Percentiles rank a stretch among this genome's conserved stretches.
phyloP scores from a whole-genome alignment of 495 filamentous ascomycete species.

The Talaromyces nanjingensis region DNA sequence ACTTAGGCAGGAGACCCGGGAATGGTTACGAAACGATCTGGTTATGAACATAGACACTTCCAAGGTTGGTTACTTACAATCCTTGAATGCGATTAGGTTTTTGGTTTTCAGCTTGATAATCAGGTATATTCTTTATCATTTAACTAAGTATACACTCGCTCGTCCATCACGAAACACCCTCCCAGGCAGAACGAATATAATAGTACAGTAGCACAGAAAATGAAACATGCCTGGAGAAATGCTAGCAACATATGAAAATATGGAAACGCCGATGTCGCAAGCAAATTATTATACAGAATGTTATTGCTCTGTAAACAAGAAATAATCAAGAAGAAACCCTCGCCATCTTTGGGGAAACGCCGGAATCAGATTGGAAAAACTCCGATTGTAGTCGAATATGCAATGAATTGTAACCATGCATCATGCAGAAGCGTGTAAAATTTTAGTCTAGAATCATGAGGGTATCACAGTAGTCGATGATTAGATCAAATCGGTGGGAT shows the following conservation, averaged over 20 bases:
- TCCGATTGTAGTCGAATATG: neutral
- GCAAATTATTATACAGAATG: neutral
- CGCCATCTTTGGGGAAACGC: neutral
- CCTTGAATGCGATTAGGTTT: too few relatives aligned
- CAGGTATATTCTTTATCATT: neutral
- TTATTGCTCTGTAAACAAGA: neutral
- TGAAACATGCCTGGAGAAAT: neutral
- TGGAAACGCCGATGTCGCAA: neutral
- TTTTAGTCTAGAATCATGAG: neutral
- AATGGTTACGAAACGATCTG: too few relatives aligned
- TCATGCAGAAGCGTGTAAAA: neutral
- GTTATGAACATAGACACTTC: too few relatives aligned
- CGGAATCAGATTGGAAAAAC: neutral
- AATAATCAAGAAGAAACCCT: neutral
- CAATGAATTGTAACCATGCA: neutral
- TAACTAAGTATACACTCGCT: neutral
- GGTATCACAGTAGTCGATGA: neutral
- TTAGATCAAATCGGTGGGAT: conserved; percentile 16
- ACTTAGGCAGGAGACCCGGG: too few relatives aligned
- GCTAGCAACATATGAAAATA: neutral
- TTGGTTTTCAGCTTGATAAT: neutral
- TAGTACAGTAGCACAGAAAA: neutral
- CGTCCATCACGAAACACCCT: neutral
- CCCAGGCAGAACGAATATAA: neutral
- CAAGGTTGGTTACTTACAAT: too few relatives aligned